phyloP scores from a whole-genome alignment of 768 basidiomycete species.

The Suillus sp. region DNA sequence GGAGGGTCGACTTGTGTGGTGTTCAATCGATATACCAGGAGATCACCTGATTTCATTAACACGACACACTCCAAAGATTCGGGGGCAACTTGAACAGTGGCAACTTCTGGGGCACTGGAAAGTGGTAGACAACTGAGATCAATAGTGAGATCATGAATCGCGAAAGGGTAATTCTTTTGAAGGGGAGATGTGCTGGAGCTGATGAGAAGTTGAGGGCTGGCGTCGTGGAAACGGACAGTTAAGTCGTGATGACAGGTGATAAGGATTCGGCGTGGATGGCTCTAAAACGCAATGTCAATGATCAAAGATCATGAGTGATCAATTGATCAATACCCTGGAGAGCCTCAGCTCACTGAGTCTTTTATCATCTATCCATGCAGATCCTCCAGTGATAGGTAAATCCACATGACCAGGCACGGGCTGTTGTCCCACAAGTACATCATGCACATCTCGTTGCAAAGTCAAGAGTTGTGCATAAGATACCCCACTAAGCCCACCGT shows the following conservation, averaged over 20 bases:
- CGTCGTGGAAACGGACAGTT: conserved; percentile 71
- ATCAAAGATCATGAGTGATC: neutral
- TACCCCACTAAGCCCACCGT: conserved; percentile 41
- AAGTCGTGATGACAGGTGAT: conserved; percentile 65
- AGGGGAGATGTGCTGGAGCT: conserved; percentile 50
- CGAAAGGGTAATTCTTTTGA: conserved; percentile 63
- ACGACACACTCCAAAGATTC: conserved; percentile 61
- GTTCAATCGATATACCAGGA: conserved; percentile 52
- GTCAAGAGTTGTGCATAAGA: conserved; percentile 46
- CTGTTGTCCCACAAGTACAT: conserved; percentile 37
- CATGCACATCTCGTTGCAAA: conserved; percentile 50
- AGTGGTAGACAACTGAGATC: conserved; percentile 49
- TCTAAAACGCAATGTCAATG: conserved; percentile 36
- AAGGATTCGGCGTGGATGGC: conserved; percentile 64
- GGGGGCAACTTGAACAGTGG: conserved; percentile 49
- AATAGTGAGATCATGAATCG: conserved; percentile 62
- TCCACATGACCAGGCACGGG: conserved; percentile 16
- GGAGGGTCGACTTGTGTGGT: conserved; percentile 20
- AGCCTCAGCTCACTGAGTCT: conserved; percentile 52
- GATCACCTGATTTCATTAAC: conserved; percentile 55
- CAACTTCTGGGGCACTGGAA: conserved; percentile 38
- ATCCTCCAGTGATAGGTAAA: conserved; percentile 52
- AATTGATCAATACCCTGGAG: conserved; percentile 48
- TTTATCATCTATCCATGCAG: conserved; percentile 57
- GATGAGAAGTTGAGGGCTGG: conserved; percentile 67